These are phyloP conservation scores for Kodamaea arcana DNA, from an alignment of 1,139 yeast genomes.

Conservation along the genomic window DNA sequence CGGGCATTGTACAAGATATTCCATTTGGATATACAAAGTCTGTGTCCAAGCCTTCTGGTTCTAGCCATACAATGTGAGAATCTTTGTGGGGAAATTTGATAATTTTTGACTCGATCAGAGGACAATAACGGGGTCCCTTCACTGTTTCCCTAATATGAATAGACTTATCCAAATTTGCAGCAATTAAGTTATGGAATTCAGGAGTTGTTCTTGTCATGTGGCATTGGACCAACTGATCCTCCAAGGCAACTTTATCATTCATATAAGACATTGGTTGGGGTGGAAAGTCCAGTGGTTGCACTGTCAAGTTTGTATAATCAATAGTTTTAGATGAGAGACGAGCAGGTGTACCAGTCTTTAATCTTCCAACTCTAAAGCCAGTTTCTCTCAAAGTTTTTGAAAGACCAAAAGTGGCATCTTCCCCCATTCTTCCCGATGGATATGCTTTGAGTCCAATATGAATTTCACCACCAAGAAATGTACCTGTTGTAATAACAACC, in stretches of 20 bases:
- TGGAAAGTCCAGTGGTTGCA: constrained; percentile 77
- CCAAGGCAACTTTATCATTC: constrained; percentile 61
- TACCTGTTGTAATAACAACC: constrained; percentile 92
- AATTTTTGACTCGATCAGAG: constrained; percentile 89
- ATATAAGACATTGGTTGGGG: constrained; percentile 87
- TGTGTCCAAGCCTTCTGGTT: constrained; percentile 90
- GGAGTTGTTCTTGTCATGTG: constrained; percentile 77
- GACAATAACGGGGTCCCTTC: constrained; percentile 96
- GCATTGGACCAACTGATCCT: constrained; percentile 61
- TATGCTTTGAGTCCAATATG: constrained; percentile 77
- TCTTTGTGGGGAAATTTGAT: constrained; percentile 74
- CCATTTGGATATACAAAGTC: constrained; percentile 94
- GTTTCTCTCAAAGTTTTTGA: constrained; percentile 70
- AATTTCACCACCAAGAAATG: constrained; percentile 90
- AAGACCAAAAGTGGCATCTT: constrained; percentile 84
- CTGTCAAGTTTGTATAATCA: constrained; percentile 53
- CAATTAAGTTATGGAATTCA: constrained; percentile 65
- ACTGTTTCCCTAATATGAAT: constrained; percentile 92
- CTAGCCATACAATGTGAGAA: constrained; percentile 86
- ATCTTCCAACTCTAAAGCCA: constrained; percentile 81
- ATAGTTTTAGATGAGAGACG: constrained; percentile 71
- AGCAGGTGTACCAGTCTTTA: constrained; percentile 98
- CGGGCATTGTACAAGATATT: constrained; percentile 94
- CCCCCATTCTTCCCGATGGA: constrained; percentile 95
- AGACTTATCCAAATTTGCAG: constrained; percentile 70